Conservation (phyloP, 2,329 filamentous ascomycete genomes). For the Aspergillus flavus region DNA sequence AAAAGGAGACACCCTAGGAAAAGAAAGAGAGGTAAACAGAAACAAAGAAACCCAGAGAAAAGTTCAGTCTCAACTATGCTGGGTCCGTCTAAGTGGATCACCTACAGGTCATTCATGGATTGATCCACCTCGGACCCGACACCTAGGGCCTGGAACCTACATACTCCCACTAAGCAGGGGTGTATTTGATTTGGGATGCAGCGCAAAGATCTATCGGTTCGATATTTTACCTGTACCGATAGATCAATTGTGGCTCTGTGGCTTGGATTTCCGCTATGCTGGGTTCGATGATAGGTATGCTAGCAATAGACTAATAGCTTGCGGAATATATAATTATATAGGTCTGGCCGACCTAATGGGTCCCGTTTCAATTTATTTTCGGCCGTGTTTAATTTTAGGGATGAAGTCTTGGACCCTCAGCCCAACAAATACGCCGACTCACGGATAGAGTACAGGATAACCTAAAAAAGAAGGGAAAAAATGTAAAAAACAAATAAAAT, state of each 20-base stretch:
- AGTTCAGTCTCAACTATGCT: not conserved
- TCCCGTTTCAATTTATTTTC: not conserved
- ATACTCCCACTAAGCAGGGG: not conserved
- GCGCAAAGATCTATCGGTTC: not conserved
- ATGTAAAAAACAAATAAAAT: not conserved
- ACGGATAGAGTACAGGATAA: not conserved
- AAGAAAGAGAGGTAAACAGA: too few relatives aligned
- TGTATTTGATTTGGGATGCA: not conserved
- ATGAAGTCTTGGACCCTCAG: not conserved
- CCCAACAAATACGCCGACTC: not conserved
- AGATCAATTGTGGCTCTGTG: slow-evolving; percentile 4
- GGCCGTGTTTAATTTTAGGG: not conserved
- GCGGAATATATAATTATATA: not conserved
- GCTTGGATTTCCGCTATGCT: not conserved
- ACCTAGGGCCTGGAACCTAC: not conserved
- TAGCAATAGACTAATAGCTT: not conserved
- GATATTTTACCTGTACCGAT: not conserved
- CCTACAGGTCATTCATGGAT: not conserved
- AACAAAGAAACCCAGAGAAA: not conserved
- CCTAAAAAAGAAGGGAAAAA: not conserved
- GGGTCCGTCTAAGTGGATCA: not conserved
- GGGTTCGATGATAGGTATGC: slow-evolving; percentile 3
- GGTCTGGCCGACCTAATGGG: not conserved
- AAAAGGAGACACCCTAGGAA: not conserved
- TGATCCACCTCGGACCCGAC: not conserved